These are phyloP conservation scores for Leccinum disarticulatum DNA, from an alignment of 768 basidiomycete species.

Conservation along the genomic window DNA sequence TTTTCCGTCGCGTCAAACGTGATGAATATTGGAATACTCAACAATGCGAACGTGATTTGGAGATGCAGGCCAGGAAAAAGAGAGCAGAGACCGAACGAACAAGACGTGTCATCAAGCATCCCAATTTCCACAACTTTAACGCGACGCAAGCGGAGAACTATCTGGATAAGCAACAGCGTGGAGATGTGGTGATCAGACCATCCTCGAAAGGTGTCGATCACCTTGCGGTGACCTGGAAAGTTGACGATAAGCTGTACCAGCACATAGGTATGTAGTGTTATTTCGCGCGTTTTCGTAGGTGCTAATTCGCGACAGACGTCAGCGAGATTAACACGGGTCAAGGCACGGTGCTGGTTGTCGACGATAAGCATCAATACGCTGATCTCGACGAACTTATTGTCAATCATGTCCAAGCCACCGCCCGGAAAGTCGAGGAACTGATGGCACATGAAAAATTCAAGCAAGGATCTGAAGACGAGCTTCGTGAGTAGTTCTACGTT, in stretches of 20 bases:
- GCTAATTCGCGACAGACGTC: conserved; percentile 55
- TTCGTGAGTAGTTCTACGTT: conserved; percentile 61
- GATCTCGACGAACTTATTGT: conserved; percentile 97
- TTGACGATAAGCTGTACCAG: conserved; percentile 92
- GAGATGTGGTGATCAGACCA: conserved; percentile 95
- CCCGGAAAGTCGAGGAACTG: conserved; percentile 89
- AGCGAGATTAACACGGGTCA: conserved; percentile 78
- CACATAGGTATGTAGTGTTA: conserved; percentile 73
- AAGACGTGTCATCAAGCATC: conserved; percentile 92
- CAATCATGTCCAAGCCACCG: conserved; percentile 93
- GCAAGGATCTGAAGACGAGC: conserved; percentile 79
- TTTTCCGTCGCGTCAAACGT: conserved; percentile 55
- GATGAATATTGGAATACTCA: conserved; percentile 67
- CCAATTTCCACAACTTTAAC: conserved; percentile 96
- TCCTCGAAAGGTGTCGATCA: conserved; percentile 93
- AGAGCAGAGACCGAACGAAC: conserved; percentile 76
- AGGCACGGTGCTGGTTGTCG: conserved; percentile 68
- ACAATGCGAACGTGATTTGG: conserved; percentile 65
- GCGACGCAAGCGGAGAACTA: conserved; percentile 86
- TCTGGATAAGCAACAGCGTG: conserved; percentile 86
- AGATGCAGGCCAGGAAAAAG: conserved; percentile 79
- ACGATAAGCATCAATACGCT: conserved; percentile 76
- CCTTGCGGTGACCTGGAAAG: conserved; percentile 98
- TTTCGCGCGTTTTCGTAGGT: not conserved
- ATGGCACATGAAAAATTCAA: conserved; percentile 97